A percentile compares a stretch with the other conserved stretches of the same genome.
Evolutionary conservation across 306 rosid genomes (phyloP).

Genomic region (Begonia loranthoides): DNA sequence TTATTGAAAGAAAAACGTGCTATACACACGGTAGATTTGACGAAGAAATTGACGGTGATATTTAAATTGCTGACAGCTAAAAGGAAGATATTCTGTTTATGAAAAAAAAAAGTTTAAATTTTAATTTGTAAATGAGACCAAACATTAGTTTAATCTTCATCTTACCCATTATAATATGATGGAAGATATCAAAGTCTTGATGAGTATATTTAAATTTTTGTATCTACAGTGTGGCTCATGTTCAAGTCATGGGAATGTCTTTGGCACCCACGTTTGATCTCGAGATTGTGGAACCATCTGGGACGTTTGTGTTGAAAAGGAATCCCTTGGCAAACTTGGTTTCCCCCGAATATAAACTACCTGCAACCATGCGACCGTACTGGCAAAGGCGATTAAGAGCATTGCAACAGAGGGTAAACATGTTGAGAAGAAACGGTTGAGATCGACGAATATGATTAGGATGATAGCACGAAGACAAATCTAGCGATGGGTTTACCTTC

Average conservation of each 20-base stretch:
- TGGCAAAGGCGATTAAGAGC: constrained; percentile 14
- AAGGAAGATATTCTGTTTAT: too few relatives aligned
- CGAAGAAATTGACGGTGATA: not conserved
- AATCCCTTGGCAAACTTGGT: constrained; percentile 9
- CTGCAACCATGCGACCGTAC: constrained; percentile 1
- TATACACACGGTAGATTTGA: too few relatives aligned
- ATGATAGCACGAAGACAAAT: constrained; percentile 33
- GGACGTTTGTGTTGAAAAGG: constrained; percentile 39
- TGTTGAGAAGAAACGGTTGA: constrained; percentile 23
- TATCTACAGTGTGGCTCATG: constrained; percentile 54
- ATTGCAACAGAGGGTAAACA: constrained; percentile 20
- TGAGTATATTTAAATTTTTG: too few relatives aligned
- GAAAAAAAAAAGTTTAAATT: not conserved
- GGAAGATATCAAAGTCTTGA: too few relatives aligned
- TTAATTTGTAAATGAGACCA: not conserved
- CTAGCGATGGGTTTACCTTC: constrained; percentile 29
- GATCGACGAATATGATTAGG: constrained; percentile 21
- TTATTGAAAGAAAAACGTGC: too few relatives aligned
- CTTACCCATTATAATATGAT: not conserved
- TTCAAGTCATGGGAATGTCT: constrained; percentile 46
- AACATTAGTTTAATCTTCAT: not conserved
- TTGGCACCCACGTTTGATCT: constrained; percentile 51
- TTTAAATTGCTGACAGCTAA: not conserved
- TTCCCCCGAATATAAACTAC: constrained; percentile 17
- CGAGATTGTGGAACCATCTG: constrained; percentile 44